Evolutionary conservation across 1,284 basidiomycete species (phyloP).

Genomic region (Rhodotorula sp.): DNA sequence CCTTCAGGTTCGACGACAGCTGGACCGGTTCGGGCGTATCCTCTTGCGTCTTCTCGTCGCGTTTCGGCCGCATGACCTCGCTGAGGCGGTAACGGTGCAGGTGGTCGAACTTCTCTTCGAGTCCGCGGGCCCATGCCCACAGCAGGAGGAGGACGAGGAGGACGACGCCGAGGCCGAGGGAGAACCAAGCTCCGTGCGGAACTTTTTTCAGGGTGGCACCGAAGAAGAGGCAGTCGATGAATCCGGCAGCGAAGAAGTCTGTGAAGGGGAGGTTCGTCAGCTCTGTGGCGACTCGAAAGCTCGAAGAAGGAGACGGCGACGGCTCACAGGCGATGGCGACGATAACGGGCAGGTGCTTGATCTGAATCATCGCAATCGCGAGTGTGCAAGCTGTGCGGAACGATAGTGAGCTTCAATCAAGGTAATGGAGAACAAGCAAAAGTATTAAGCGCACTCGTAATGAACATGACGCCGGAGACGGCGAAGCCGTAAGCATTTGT

Average conservation of each 20-base stretch:
- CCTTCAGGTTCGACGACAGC: neutral
- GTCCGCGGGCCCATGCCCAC: constrained; percentile 39
- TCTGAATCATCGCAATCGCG: constrained; percentile 18
- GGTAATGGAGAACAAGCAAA: no score
- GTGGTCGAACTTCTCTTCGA: constrained; percentile 42
- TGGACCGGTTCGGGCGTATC: neutral
- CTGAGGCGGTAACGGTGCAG: constrained; percentile 36
- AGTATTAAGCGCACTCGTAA: constrained; percentile 18
- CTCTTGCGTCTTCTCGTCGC: neutral
- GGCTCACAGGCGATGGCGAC: constrained; percentile 52
- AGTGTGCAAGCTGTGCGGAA: constrained; percentile 6
- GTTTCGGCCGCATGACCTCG: constrained; percentile 29
- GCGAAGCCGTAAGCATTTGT: constrained; percentile 21
- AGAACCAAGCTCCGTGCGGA: constrained; percentile 43
- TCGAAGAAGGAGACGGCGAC: no score
- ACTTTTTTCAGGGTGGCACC: constrained; percentile 41
- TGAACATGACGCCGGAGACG: constrained; percentile 19
- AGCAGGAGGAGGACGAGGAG: constrained; percentile 35
- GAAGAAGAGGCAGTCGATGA: constrained; percentile 43
- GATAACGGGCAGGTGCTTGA: constrained; percentile 48
- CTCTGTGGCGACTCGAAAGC: no score
- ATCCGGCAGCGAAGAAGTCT: constrained; percentile 60
- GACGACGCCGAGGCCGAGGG: constrained; percentile 34
- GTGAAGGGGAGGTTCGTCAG: no score
- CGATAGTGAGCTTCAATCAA: no score